phyloP scores from a whole-genome alignment of 169 alveolate genomes.

The Plasmodium ovale region DNA sequence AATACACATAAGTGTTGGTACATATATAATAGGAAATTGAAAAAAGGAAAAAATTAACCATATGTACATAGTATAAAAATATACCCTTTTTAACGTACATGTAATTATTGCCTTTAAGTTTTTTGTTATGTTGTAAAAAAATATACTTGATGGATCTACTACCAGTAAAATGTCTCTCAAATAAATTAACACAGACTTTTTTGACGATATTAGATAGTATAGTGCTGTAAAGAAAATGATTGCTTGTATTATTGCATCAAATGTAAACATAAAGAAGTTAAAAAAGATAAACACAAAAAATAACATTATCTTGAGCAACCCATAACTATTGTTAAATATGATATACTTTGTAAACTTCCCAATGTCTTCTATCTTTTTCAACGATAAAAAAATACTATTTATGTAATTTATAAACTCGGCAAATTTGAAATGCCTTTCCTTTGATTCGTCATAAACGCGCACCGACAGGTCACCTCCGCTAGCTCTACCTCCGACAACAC shows the following conservation, averaged over 20 bases:
- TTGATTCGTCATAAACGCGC: constrained; percentile 14
- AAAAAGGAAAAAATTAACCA: constrained; percentile 78
- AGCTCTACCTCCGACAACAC: too few species aligned
- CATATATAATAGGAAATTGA: constrained; percentile 81
- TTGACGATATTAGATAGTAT: constrained; percentile 77
- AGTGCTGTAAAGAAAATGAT: constrained; percentile 79
- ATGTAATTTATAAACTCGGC: constrained; percentile 41
- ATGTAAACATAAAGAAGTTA: constrained; percentile 76
- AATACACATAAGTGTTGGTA: constrained; percentile 79
- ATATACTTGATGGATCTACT: constrained; percentile 79
- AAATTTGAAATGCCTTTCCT: constrained; percentile 36
- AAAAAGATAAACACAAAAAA: constrained; percentile 70
- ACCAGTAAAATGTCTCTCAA: constrained; percentile 78
- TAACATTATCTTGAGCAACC: constrained; percentile 72
- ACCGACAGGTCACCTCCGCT: background rate
- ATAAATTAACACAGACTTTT: constrained; percentile 65
- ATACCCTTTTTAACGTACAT: constrained; percentile 78
- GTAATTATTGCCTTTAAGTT: constrained; percentile 76
- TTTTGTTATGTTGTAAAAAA: constrained; percentile 72
- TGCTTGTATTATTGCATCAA: constrained; percentile 79
- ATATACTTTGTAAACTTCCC: constrained; percentile 54
- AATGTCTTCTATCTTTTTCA: constrained; percentile 65
- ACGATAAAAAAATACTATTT: constrained; percentile 55
- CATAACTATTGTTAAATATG: constrained; percentile 74
- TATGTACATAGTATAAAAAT: constrained; percentile 77